Base-by-base conservation (phyloP, 2,329 filamentous ascomycete species). In the Pseudogymnoascus sp. region DNA sequence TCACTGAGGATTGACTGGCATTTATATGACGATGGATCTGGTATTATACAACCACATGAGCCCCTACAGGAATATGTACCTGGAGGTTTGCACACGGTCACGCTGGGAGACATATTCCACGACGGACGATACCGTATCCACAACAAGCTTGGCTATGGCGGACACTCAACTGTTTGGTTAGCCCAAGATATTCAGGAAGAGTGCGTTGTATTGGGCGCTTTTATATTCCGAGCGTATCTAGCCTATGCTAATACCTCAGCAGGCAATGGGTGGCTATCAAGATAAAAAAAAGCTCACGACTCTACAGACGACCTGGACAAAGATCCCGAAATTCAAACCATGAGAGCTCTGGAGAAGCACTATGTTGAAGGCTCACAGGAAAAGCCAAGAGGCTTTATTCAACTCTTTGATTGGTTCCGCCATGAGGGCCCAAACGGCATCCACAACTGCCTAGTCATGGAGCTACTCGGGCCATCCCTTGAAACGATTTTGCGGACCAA, bases 401-500 rank as follows among this genome's bases (percentile, higher is more conserved):
- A 65, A 16, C 56, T 78, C 16, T 63, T 75, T 28, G 73, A 77
- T 65, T 28, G 69, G 31, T 80, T 80, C 38, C 44, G 74, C 4
- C 60, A 76, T 44, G 47, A 67, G 1, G 77, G 79, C 8, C 77
- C 77, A 10, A 81, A 81, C 68, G 77, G 78, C 7, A 70, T 38
- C 3, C 78, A 81, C 65, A 66, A 72, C 16, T 81, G 78, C 66
- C 67, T 80, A 0, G 74, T 80, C 5, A 72, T 75, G 53, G 74
- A 78, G 47, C 68, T 53, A 2, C 44, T 53, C 4, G 23, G 44
- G 2, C 44, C 44, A n/a, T 53, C 21, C 5, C 14, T 47, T 25
- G 6, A 21, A 7, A 5, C 2, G 4, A 14, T 23, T n/a, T 3
- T 47, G 12, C 1, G 14, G 21, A 21, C 25, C 11, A 47, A 47